These are phyloP conservation scores for Xylaria acuta DNA, from an alignment of 495 filamentous ascomycete species.

Conservation along the genomic window DNA sequence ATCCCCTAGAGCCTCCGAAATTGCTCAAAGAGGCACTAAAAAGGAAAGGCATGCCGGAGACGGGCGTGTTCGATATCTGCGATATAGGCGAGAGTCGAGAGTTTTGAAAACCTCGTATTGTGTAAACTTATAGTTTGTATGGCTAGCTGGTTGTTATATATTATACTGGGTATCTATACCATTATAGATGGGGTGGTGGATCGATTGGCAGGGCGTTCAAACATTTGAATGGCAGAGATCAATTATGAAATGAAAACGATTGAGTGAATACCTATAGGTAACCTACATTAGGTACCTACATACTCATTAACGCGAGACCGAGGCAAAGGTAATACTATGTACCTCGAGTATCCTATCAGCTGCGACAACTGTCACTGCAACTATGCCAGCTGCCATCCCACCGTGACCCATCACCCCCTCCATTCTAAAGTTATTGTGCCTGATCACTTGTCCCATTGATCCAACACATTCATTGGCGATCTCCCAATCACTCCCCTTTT, in stretches of 20 bases:
- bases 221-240: neutral
- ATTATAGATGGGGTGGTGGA: neutral
- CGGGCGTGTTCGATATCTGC: conserved; percentile 85
- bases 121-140: neutral
- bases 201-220: neutral
- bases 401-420: neutral
- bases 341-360: neutral
- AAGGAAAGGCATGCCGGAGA: conserved; percentile 70
- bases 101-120: conserved; percentile 52
- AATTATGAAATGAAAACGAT: too few species aligned
- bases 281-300: too few species aligned
- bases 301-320: too few species aligned
- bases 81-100: conserved; percentile 87
- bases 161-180: neutral
- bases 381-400: neutral
- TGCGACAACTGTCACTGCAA: neutral
- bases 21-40: conserved; percentile 78
- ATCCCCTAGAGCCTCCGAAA: conserved; percentile 81
- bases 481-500: neutral
- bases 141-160: neutral
- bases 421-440: neutral
- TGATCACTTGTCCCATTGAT: neutral
- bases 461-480: neutral
- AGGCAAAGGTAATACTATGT: neutral
- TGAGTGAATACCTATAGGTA: too few species aligned